Base-by-base conservation (phyloP, 805 yeast genomes). In the Kazachstania viticola region DNA sequence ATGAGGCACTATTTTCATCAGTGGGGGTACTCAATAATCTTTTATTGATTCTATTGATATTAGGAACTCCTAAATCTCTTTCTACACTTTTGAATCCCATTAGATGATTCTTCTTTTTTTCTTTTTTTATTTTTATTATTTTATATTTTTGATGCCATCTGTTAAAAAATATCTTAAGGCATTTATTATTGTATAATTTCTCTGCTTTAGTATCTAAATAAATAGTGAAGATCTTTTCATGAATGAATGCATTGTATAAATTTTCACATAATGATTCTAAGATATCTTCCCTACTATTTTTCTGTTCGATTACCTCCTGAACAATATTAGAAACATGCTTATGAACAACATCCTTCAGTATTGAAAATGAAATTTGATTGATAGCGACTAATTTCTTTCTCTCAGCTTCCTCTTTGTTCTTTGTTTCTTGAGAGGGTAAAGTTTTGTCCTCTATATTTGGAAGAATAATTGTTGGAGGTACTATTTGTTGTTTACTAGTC, bases 221-320 rank as follows among this genome's bases (percentile, higher is more conserved):
- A 3, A 57, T 49, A 24, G 67, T 51, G 43, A 64, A 72, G 0
- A 71, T 47, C 24, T 68, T 60, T 40, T 79, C 87, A 27, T 69
- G 64, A 26, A 81, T 45, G 42, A 80, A 76, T 0, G 87, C 81
- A 13, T 52, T 46, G 39, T 60, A 78, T 1, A 81, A 48, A 25
- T 74, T 80, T 1, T 51, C 44, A 1, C 75, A 47, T n/a, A 77
- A 54, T 0, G 53, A 36, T 0, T 61, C 48, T 2, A 73, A 49
- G 18, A 38, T 14, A 4, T 21, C n/a, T 28, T 36, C 37, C 44
- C 14, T 16, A 16, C 25, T 17, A 13, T 21, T 26, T 34, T 35
- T 18, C 32, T 42, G 14, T 31, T 31, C 14, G 35, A 25, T 24
- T 37, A 38, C 23, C 28, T 37, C n/a, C 31, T 36, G 21, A 31